Evolutionary conservation across 305 asterid species (phyloP), one percentile per base, ranked within the genome.

Genomic region (Solanum hybrid): DNA sequence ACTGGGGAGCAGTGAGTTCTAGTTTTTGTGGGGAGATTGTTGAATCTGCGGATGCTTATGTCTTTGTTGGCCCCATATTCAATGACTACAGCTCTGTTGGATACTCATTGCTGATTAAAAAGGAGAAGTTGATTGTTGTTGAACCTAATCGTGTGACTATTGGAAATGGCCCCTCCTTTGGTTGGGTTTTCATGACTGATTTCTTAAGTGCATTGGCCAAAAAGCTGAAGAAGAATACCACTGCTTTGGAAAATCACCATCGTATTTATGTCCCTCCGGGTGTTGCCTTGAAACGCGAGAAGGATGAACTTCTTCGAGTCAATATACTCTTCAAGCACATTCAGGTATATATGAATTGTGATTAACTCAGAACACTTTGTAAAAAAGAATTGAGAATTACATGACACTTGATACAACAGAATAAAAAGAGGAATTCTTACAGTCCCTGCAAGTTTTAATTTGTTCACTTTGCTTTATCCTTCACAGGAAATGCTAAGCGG

Each of bases 1-100:
- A 95, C 88, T 96, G 98, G 99, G 99, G 98, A 14, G 98, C 98
- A 0, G 99, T 96, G 92, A 96, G 99, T 89, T 93, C 98, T 0
- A 89, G 95, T 7, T 96, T 96, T 87, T 96, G 98, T 77, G 97
- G 96, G 12, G 99, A 96, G 85, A 96, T 96, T 15, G 97, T 96
- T 24, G 98, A 96, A 90, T 96, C 98, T 1, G 98, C 99, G 15
- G 99, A 96, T 91, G 99, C 99, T 11, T 95, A 96, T 90, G 78
- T 96, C 82, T 96, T 95, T 87, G 98, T 93, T 81, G 99, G 99
- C 6, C 99, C 99, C 0, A 93, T 95, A 89, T 95, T 96, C 92
- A 95, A 95, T 22, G 99, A 96, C 93, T 94, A 94, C 88, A 95
- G 98, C 92, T 95, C 98, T 0, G 98, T 96, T 19, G 99, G 98